phyloP scores from a whole-genome alignment of 2,329 filamentous ascomycete genomes.

The Fusarium nygamai region DNA sequence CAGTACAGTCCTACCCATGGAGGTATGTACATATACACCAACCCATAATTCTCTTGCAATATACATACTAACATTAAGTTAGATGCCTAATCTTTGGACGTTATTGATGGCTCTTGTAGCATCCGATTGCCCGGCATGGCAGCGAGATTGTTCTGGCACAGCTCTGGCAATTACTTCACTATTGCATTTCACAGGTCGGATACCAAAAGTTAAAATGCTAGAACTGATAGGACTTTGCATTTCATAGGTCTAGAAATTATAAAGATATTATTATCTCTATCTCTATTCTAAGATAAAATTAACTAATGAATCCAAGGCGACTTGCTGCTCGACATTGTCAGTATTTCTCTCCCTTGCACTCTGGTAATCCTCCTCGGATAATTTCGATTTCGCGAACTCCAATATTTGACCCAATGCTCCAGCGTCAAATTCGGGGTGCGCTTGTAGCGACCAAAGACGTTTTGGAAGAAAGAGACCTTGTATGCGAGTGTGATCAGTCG shows the following conservation, averaged over 20 bases:
- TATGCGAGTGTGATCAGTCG: background rate
- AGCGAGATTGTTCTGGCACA: background rate
- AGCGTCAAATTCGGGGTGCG: background rate
- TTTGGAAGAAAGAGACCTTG: background rate
- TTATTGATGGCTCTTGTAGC: background rate
- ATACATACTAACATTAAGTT: background rate
- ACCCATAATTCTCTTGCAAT: accelerated
- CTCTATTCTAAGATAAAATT: background rate
- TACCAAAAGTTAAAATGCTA: background rate
- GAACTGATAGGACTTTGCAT: background rate
- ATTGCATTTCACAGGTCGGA: background rate
- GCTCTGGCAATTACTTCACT: background rate
- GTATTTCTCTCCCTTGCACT: background rate
- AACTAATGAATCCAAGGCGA: background rate
- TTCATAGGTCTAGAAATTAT: background rate
- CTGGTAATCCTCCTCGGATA: background rate
- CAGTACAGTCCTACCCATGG: background rate
- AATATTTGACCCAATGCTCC: background rate
- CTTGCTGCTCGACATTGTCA: background rate
- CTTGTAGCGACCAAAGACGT: background rate
- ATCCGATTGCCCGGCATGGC: background rate
- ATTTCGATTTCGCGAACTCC: background rate
- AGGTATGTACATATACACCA: background rate
- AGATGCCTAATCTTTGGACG: background rate
- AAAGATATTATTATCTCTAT: background rate